Evolutionary conservation across 352 stramenopile genomes (phyloP).

Genomic region (Elongisporangium prolatum): DNA sequence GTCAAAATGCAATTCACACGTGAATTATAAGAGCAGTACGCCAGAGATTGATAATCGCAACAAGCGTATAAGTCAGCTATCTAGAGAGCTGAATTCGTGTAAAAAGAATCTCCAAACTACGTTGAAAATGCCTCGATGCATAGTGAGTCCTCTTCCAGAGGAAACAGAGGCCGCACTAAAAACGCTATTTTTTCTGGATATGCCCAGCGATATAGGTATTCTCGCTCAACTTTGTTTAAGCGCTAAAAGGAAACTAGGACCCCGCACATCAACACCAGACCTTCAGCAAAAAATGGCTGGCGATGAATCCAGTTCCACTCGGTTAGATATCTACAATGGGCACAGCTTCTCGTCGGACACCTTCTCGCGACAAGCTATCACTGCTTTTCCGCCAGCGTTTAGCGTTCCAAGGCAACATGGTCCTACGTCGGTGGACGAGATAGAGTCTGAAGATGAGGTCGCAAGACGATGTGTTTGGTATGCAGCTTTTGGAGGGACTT

Average conservation of each 20-base stretch:
- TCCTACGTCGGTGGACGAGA: slow-evolving; percentile 1
- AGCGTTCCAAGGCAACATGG: slow-evolving; percentile 10
- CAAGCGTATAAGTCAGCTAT: background rate
- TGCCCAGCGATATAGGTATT: slow-evolving; percentile 31
- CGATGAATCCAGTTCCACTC: slow-evolving; percentile 1
- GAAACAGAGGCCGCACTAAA: slow-evolving; percentile 15
- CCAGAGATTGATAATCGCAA: background rate
- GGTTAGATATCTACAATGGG: slow-evolving; percentile 16
- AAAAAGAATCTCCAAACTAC: slow-evolving; percentile 3
- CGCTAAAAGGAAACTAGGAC: slow-evolving; percentile 28
- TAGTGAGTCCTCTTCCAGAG: slow-evolving; percentile 27
- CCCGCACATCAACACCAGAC: slow-evolving; percentile 1
- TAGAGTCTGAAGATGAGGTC: background rate
- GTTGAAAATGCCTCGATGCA: slow-evolving; percentile 19
- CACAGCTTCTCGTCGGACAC: background rate
- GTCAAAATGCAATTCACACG: background rate
- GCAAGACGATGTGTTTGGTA: slow-evolving; percentile 32
- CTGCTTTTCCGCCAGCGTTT: background rate
- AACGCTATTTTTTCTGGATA: slow-evolving; percentile 38
- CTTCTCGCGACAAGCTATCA: background rate
- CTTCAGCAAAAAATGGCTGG: slow-evolving; percentile 2
- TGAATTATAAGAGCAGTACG: background rate
- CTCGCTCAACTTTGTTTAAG: slow-evolving; percentile 28
- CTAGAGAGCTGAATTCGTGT: background rate
- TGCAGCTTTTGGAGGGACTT: slow-evolving; percentile 14